A percentile compares a stretch with the other conserved stretches of the same genome.
These are phyloP conservation scores for Lactarius evosmus DNA, from an alignment of 768 basidiomycete genomes.

Conservation along the genomic window DNA sequence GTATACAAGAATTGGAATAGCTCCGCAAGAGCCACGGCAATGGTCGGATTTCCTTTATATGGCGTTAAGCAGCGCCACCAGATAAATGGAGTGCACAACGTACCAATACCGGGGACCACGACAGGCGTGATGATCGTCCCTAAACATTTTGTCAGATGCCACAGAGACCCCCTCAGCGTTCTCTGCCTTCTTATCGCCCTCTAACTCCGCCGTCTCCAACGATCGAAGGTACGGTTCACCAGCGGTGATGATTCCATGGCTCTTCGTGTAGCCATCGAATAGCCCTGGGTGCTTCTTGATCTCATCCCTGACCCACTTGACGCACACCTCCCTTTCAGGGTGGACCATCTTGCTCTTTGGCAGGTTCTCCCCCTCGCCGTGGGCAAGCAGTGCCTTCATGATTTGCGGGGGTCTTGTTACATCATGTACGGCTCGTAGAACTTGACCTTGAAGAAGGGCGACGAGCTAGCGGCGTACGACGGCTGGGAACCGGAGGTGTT, in stretches of 20 bases:
- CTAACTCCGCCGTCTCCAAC: constrained; percentile 52
- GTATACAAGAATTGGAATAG: constrained; percentile 89
- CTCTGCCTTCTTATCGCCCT: constrained; percentile 29
- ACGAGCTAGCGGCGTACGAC: constrained; percentile 67
- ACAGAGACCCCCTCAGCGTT: too few relatives aligned
- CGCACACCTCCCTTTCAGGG: constrained; percentile 72
- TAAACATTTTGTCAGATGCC: constrained; percentile 39
- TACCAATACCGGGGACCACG: constrained; percentile 91
- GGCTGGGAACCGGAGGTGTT: too few relatives aligned
- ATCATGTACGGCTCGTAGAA: constrained; percentile 99
- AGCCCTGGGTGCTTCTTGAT: constrained; percentile 55
- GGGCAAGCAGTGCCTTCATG: constrained; percentile 67
- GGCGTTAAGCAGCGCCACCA: background rate
- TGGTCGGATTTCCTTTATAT: constrained; percentile 73
- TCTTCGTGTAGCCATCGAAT: constrained; percentile 63
- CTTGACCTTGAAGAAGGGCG: constrained; percentile 99
- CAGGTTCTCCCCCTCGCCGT: too few relatives aligned
- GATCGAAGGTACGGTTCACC: constrained; percentile 70
- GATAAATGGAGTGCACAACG: constrained; percentile 32
- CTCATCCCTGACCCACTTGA: constrained; percentile 77
- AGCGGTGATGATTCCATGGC: constrained; percentile 81
- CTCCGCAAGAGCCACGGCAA: constrained; percentile 73
- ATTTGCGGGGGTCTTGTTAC: constrained; percentile 95
- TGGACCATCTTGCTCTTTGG: too few relatives aligned
- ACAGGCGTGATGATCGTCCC: constrained; percentile 83